Evolutionary conservation across 2,329 filamentous ascomycete genomes (phyloP).

Genomic region (Zymoseptoria tritici): DNA sequence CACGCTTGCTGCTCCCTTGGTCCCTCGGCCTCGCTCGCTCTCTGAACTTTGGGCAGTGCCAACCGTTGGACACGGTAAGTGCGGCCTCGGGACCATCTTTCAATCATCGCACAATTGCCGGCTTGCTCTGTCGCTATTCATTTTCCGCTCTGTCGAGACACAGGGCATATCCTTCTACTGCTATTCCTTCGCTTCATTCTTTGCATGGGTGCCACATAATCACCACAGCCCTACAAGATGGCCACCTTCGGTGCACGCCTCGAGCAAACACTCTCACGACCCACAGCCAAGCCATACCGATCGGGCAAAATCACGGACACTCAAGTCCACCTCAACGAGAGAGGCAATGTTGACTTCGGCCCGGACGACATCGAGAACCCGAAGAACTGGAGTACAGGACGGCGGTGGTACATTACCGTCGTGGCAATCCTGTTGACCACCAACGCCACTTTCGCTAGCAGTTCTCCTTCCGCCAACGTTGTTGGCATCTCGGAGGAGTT

Average conservation of each 20-base stretch:
- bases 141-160: background rate
- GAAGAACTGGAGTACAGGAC: slow-evolving; percentile 39
- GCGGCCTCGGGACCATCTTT: background rate
- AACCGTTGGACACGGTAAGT: background rate
- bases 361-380: slow-evolving; percentile 46
- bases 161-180: background rate
- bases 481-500: slow-evolving; percentile 40
- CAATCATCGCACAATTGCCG: background rate
- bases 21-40: too few species aligned
- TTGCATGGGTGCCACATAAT: background rate
- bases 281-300: slow-evolving; percentile 48
- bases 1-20: background rate
- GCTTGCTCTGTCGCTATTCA: background rate
- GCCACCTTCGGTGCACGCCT: slow-evolving; percentile 23
- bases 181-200: background rate
- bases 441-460: slow-evolving; percentile 49
- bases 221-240: background rate
- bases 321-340: slow-evolving; percentile 40
- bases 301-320: slow-evolving; percentile 33
- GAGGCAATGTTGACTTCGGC: slow-evolving; percentile 47
- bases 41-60: too few species aligned
- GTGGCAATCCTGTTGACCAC: slow-evolving; percentile 41
- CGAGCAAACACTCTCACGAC: slow-evolving; percentile 42
- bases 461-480: slow-evolving; percentile 32
- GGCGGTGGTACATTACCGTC: slow-evolving; percentile 39